A percentile compares a stretch with the other conserved stretches of the same genome.
phyloP scores from a whole-genome alignment of 495 filamentous ascomycete genomes.

The Trichocladium antarcticum region DNA sequence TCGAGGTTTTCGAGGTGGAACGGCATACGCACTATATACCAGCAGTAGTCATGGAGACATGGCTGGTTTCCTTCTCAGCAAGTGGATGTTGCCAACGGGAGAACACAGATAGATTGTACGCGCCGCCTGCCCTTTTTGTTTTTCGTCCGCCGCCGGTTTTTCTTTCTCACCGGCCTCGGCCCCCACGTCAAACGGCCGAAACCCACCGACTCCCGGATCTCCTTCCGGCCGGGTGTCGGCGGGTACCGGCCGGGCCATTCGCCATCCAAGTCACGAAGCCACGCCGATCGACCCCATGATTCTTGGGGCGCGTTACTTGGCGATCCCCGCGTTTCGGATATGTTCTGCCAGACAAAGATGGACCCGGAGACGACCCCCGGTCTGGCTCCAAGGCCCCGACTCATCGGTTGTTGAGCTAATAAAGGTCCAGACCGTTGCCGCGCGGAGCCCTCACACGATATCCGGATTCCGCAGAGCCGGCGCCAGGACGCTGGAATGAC shows the following conservation, averaged over 20 bases:
- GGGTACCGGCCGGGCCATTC: background rate
- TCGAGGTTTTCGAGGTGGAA: too few relatives aligned
- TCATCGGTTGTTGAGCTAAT: background rate
- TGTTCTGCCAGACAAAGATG: background rate
- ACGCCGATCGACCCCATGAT: background rate
- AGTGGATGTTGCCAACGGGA: too few relatives aligned
- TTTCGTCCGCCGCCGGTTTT: background rate
- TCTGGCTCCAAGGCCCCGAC: too few relatives aligned
- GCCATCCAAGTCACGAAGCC: background rate
- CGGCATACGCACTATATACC: too few relatives aligned
- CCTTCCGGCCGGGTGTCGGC: constrained; percentile 2
- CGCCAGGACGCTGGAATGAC: background rate
- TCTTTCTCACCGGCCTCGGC: background rate
- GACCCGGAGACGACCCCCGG: background rate
- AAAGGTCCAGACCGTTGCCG: background rate
- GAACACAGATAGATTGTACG: too few relatives aligned
- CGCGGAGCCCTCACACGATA: background rate
- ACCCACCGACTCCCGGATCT: background rate
- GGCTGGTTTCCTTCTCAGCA: too few relatives aligned
- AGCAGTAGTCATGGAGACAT: too few relatives aligned
- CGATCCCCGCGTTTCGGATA: background rate
- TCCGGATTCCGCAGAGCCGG: too few relatives aligned
- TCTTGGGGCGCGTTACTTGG: too few relatives aligned
- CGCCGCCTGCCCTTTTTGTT: too few relatives aligned
- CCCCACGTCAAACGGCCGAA: background rate